These are phyloP conservation scores for Sugiyamaella chiloensis DNA, from an alignment of 805 yeast species.

Conservation along the genomic window DNA sequence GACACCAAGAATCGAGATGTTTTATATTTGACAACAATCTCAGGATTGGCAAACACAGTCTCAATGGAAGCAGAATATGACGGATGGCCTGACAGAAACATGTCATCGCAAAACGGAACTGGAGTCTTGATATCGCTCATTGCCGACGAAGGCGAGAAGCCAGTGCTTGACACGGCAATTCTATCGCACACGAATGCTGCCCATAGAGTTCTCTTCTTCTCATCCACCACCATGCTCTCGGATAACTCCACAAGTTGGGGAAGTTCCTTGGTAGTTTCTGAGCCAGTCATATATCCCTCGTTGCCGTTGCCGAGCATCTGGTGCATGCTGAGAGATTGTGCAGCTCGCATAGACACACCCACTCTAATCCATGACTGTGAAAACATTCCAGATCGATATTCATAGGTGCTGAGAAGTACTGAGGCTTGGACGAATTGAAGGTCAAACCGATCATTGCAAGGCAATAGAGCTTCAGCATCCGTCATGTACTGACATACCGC, in stretches of 20 bases:
- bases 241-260: background rate
- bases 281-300: background rate
- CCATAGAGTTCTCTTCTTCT: slow-evolving; percentile 2
- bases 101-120: slow-evolving; percentile 2
- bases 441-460: background rate
- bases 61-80: slow-evolving; percentile 1
- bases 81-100: background rate
- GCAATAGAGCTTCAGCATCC: background rate
- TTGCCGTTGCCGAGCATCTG: background rate
- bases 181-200: slow-evolving; percentile 3
- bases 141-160: background rate
- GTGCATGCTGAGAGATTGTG: slow-evolving; percentile 3
- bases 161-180: slow-evolving; percentile 1
- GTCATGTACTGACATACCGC: slow-evolving; percentile 3
- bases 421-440: slow-evolving; percentile 1
- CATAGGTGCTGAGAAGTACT: slow-evolving; percentile 3
- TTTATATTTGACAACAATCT: background rate
- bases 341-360: slow-evolving; percentile 1
- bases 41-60: background rate
- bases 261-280: too few relatives aligned
- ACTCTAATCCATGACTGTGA: slow-evolving; percentile 4
- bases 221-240: slow-evolving; percentile 1
- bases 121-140: slow-evolving; percentile 5
- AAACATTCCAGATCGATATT: slow-evolving; percentile 1
- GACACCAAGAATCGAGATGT: background rate